Base-by-base conservation (phyloP, 495 filamentous ascomycete genomes). In the Halenospora varia region DNA sequence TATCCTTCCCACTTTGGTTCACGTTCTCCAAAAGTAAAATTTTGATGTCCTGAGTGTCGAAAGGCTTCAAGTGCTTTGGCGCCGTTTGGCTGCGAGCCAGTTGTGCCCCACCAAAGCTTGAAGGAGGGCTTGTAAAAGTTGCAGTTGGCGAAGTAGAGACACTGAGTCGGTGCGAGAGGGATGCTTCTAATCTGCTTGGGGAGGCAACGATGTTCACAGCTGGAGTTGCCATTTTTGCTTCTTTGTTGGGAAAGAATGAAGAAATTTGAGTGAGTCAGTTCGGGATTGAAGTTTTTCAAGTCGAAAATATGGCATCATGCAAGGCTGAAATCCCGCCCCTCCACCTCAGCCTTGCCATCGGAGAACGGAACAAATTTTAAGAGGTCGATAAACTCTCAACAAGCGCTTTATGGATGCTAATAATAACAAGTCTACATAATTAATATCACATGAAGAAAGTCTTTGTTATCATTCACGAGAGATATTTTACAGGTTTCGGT, bases 11-110 rank as follows among this genome's bases (percentile, higher is more conserved):
- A 19, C 90, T 92, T 72, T 90, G 78, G 70, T 97, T 97, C 55
- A 99, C 87, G 73, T 97, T 97, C 72, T 99, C 95, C 22, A 99
- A 75, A 8, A 99, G 79, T 55, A 99, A 76, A 40, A 99, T 96
- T 75, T 96, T 97, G 71, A 99, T 88, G 65, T 97, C 93, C 67
- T 89, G 82, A 3, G 91, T 94, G 59, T 90, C 86, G 72, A 99
- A 99, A 19, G 95, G 95, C 74, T 97, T 97, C 63, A 97, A 74
- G 52, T 87, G 89, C 73, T 96, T 96, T 23, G 62, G 56, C 8
- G 22, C 18, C 18, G 84, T 75, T 29, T 59, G 55, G 58, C 55
- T 59, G 13, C 65, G 47, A 35, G 54, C 55, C 40, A 69, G 55
- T 25, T 64, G 39, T 54, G 62, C 59, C 51, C 63, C 70, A 62